Conservation (phyloP, 2,329 filamentous ascomycete species). For the Aspergillaceae sp. region DNA sequence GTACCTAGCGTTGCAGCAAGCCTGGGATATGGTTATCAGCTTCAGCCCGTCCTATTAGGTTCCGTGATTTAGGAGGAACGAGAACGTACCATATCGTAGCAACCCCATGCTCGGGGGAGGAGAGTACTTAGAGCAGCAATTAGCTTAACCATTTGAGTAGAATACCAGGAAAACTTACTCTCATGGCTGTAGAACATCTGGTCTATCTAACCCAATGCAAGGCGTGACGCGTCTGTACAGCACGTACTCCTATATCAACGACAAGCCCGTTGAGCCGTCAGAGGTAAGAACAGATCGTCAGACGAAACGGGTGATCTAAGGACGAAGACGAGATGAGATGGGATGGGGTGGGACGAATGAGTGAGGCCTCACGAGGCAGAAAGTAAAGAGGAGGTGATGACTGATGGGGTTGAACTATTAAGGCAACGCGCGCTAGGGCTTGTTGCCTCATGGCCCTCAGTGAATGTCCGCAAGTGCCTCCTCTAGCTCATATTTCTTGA, state of each 20-base stretch:
- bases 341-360: too few species aligned
- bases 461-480: not conserved
- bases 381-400: too few species aligned
- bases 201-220: not conserved
- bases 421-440: too few species aligned
- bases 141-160: slow-evolving; percentile 7
- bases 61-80: too few species aligned
- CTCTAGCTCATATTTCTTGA: too few species aligned
- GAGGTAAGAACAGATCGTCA: too few species aligned
- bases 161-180: slow-evolving; percentile 48
- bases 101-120: slow-evolving; percentile 78
- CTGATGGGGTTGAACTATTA: too few species aligned
- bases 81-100: slow-evolving; percentile 77
- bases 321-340: too few species aligned
- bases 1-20: slow-evolving; percentile 80
- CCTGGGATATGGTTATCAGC: slow-evolving; percentile 43
- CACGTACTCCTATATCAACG: too few species aligned
- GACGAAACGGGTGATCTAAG: too few species aligned
- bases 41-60: not conserved
- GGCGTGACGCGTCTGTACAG: not conserved
- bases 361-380: too few species aligned
- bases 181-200: slow-evolving; percentile 94
- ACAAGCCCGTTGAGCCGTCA: too few species aligned
- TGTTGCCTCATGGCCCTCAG: not conserved
- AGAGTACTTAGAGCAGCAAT: slow-evolving; percentile 53